A percentile compares a stretch with the other conserved stretches of the same genome.
phyloP scores from a whole-genome alignment of 225 moss, liverwort and hornwort genomes.

The Ulota crispa region DNA sequence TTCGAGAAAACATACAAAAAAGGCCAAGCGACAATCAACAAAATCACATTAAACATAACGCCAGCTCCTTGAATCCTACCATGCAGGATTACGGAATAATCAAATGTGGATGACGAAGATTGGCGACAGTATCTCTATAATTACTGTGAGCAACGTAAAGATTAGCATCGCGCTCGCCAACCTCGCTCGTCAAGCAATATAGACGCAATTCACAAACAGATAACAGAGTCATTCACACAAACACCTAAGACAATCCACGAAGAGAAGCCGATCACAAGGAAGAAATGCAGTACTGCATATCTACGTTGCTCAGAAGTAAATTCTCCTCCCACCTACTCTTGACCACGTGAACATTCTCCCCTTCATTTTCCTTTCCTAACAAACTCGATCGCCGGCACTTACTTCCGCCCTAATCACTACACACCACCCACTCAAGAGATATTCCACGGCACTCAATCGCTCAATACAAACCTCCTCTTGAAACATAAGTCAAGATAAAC shows the following conservation, averaged over 20 bases:
- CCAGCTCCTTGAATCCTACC: background rate
- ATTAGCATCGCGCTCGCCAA: background rate
- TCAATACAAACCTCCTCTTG: background rate
- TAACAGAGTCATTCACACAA: background rate
- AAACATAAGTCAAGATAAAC: conserved; percentile 2
- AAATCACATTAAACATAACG: background rate
- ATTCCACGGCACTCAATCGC: conserved; percentile 20
- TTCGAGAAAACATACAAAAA: background rate
- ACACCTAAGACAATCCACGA: conserved; percentile 7
- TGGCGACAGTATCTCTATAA: background rate
- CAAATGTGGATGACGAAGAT: background rate
- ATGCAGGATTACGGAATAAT: background rate
- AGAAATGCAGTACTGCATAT: conserved; percentile 10
- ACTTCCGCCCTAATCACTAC: conserved; percentile 21
- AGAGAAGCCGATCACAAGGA: background rate
- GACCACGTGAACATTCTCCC: conserved; percentile 24
- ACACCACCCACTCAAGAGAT: background rate
- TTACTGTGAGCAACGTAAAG: background rate
- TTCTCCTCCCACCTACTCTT: conserved; percentile 17
- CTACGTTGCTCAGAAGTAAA: conserved; percentile 14
- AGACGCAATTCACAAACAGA: conserved; percentile 1
- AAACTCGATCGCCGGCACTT: background rate
- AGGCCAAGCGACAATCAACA: background rate
- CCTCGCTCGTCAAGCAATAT: background rate
- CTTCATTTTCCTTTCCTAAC: conserved; percentile 8